Evolutionary conservation across 768 basidiomycete species (phyloP), one percentile per base, ranked within the genome.

Genomic region (Trametes coccinea): DNA sequence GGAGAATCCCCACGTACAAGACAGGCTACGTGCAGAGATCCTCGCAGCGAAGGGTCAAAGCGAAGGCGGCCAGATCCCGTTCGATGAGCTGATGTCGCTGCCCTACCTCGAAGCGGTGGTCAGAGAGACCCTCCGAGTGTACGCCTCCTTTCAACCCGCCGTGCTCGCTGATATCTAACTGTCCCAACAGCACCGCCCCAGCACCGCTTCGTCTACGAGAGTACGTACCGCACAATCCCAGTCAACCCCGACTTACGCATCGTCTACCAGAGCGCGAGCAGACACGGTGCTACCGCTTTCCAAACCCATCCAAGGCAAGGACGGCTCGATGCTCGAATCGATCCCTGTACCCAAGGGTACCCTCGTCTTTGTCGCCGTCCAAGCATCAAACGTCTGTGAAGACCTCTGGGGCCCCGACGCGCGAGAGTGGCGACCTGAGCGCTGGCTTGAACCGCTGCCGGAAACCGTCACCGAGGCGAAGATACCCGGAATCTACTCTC

Each of bases 51-150:
- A 52, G 33, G 10, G 41, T 16, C 30, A 17, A 9, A 11, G 40
- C 29, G 44, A 66, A 1, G 70, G 74, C 31, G 75, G 75, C 11
- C 64, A 76, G 71, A 33, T 74, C 73, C 45, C 71, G 71, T 64
- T 63, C 43, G 62, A 60, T 46, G 51, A 51, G 4, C 31, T 66
- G 3, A 54, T 65, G 43, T 33, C 56, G 0, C 46, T 93, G 4
- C 81, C 86, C 0, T 89, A 87, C 66, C 82, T 92, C 13, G 89
- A 90, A 60, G 79, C 78, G 5, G 80, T 88, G 3, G 78, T 86
- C 5, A 79, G 82, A 3, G 88, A 89, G 71, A 82, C 80, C 0
- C 69, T 88, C 58, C 80, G 87, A 0, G 50, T 86, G 4, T 78
- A 84, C 22, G 62, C 3, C 71, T 77, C 2, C 61, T 61, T 9